Evolutionary conservation across 768 basidiomycete species (phyloP).

Genomic region (Pluteus cervinus): DNA sequence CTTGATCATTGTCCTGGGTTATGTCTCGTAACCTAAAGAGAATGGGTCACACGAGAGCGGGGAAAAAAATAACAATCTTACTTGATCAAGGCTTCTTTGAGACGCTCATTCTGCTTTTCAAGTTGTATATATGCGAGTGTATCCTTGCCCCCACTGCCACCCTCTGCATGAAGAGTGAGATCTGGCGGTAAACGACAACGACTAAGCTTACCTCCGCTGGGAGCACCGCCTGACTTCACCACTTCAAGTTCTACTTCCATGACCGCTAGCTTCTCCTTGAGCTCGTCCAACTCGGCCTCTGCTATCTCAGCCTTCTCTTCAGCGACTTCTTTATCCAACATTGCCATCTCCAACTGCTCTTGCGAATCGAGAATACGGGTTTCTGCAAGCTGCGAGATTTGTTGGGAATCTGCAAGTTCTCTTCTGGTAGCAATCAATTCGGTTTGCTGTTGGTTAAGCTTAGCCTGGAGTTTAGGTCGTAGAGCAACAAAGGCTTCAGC

Average conservation of each 20-base stretch:
- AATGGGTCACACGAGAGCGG: background rate
- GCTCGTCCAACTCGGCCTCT: slow-evolving; percentile 70
- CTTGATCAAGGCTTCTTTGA: slow-evolving; percentile 92
- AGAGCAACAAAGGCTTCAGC: slow-evolving; percentile 79
- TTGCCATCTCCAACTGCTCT: slow-evolving; percentile 91
- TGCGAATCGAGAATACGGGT: slow-evolving; percentile 67
- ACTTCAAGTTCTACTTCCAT: slow-evolving; percentile 81
- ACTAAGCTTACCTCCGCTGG: no score
- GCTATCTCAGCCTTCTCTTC: slow-evolving; percentile 86
- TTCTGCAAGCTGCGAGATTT: slow-evolving; percentile 69
- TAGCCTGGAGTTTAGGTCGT: slow-evolving; percentile 88
- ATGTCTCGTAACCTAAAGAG: slow-evolving; percentile 73
- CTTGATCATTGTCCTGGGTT: slow-evolving; percentile 81
- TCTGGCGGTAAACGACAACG: slow-evolving; percentile 14
- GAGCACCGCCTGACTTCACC: slow-evolving; percentile 60
- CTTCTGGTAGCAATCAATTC: slow-evolving; percentile 74
- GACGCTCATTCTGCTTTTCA: slow-evolving; percentile 92
- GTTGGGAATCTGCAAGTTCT: slow-evolving; percentile 69
- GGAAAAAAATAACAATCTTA: slow-evolving; percentile 21
- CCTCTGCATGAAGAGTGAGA: slow-evolving; percentile 11
- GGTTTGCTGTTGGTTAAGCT: slow-evolving; percentile 73
- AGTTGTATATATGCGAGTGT: slow-evolving; percentile 77
- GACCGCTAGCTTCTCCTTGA: slow-evolving; percentile 73
- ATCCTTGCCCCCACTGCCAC: slow-evolving; percentile 37
- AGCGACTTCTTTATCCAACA: slow-evolving; percentile 94